Evolutionary conservation across 305 asterid genomes (phyloP).

Genomic region (Solanum chacoense): DNA sequence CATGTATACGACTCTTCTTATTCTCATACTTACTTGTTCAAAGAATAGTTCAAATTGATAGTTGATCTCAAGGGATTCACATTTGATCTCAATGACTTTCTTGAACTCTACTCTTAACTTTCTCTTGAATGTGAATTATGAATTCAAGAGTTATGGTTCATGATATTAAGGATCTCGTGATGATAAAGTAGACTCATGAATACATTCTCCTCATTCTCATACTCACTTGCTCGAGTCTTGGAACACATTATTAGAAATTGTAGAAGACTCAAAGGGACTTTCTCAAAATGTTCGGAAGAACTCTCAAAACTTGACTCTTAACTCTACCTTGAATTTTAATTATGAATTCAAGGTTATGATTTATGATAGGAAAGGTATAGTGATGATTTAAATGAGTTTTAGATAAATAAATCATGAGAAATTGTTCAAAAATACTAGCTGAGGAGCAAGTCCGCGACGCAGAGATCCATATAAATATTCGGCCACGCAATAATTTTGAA

Average conservation of each 20-base stretch:
- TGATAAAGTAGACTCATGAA: not conserved
- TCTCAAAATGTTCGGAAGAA: not conserved
- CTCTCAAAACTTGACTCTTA: not conserved
- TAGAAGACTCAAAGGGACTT: not conserved
- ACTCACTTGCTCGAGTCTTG: not conserved
- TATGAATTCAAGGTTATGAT: not conserved
- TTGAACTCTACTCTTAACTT: too few relatives aligned
- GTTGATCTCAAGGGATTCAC: too few relatives aligned
- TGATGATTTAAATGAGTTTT: not conserved
- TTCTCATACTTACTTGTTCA: too few relatives aligned
- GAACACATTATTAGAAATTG: not conserved
- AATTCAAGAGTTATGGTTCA: not conserved
- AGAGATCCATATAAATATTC: too few relatives aligned
- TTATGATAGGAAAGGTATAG: too few relatives aligned
- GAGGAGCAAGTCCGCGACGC: not conserved
- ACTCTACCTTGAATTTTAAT: not conserved
- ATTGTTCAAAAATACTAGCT: too few relatives aligned
- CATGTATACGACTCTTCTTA: too few relatives aligned
- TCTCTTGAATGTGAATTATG: too few relatives aligned
- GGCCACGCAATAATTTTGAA: not conserved
- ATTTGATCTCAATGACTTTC: too few relatives aligned
- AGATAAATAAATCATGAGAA: not conserved
- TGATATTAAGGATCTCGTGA: not conserved
- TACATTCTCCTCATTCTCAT: not conserved
- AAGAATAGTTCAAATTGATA: too few relatives aligned